These are phyloP conservation scores for Halenospora varia DNA, from an alignment of 495 filamentous ascomycete genomes.

Conservation along the genomic window DNA sequence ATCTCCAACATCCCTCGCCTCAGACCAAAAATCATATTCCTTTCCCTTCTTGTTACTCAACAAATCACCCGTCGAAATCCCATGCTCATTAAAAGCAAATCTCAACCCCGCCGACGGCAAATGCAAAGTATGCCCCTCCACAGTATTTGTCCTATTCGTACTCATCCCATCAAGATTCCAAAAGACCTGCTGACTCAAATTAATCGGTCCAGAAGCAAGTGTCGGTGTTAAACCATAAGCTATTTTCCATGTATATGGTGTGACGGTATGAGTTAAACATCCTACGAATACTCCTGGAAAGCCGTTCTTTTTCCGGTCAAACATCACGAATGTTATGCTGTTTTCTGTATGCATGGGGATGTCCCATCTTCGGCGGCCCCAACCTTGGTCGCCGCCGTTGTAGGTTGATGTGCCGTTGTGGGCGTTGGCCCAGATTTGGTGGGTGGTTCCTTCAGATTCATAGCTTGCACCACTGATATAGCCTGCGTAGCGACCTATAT, in stretches of 20 bases:
- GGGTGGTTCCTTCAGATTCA: too few relatives aligned
- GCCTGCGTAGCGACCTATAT: not conserved
- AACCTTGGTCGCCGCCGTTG: not conserved
- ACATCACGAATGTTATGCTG: not conserved
- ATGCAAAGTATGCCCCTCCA: not conserved
- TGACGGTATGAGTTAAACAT: not conserved
- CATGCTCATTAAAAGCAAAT: not conserved
- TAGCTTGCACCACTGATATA: not conserved
- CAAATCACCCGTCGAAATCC: slow-evolving; percentile 8
- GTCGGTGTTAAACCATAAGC: not conserved
- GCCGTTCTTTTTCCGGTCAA: not conserved
- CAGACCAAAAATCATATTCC: not conserved
- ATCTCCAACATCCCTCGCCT: not conserved
- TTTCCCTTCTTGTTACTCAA: not conserved
- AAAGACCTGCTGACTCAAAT: not conserved
- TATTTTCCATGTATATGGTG: not conserved
- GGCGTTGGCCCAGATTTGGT: not conserved
- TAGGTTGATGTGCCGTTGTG: not conserved
- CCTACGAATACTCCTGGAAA: not conserved
- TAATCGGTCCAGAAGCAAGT: not conserved
- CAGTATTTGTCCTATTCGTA: not conserved
- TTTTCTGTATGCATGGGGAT: not conserved
- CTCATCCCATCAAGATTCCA: not conserved
- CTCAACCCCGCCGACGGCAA: not conserved
- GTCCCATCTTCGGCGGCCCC: not conserved